Conservation (phyloP, 257 asterid species). For the Paulownia fortunei region DNA sequence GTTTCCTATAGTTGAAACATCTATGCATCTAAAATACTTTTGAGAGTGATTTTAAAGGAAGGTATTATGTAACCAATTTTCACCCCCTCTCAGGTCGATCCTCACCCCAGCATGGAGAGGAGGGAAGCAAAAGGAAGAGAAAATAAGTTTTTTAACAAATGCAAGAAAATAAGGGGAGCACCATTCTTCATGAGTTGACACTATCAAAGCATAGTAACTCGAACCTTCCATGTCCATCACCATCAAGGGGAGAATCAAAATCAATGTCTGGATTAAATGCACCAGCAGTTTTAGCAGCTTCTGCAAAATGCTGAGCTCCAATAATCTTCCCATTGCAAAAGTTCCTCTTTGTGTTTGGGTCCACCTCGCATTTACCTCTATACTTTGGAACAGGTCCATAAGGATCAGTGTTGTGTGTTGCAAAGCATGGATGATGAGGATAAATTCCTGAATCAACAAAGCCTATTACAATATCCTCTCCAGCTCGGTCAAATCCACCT, state of each 20-base stretch:
- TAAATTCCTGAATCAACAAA: conserved; percentile 96
- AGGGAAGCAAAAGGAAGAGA: neutral
- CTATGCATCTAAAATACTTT: neutral
- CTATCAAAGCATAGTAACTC: conserved; percentile 28
- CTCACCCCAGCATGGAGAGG: neutral
- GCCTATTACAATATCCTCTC: conserved; percentile 92
- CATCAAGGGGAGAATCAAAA: conserved; percentile 92
- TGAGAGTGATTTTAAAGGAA: neutral
- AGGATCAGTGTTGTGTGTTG: conserved; percentile 71
- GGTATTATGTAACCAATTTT: neutral
- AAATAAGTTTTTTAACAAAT: neutral
- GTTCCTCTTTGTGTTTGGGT: conserved; percentile 70
- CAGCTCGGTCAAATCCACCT: conserved; percentile 95
- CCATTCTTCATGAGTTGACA: neutral
- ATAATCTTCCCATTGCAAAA: conserved; percentile 95
- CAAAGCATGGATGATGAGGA: conserved; percentile 94
- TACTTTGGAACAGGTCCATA: conserved; percentile 85
- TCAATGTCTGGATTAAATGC: conserved; percentile 80
- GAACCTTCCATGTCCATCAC: conserved; percentile 99
- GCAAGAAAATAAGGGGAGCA: neutral
- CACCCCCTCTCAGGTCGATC: neutral
- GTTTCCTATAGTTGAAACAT: neutral
- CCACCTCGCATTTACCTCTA: conserved; percentile 91
- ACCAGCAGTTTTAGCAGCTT: conserved; percentile 96
- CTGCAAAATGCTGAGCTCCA: conserved; percentile 98